Percentiles rank a stretch among this genome's conserved stretches.
phyloP scores from a whole-genome alignment of 768 basidiomycete species.

The Tricholoma matsutake region DNA sequence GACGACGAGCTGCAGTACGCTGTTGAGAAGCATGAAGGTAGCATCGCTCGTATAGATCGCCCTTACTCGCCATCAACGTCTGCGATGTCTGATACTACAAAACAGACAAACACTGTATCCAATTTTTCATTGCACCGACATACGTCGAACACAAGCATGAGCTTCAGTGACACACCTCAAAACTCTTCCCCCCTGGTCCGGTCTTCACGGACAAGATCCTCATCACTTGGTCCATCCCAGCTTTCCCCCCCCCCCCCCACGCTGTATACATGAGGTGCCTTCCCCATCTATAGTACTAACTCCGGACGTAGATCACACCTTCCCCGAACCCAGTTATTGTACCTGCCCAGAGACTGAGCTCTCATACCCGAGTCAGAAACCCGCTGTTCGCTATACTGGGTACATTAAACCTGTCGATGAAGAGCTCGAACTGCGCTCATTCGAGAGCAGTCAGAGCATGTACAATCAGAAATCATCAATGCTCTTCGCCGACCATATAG shows the following conservation, averaged over 20 bases:
- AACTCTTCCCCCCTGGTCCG: slow-evolving; percentile 10
- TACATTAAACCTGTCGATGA: slow-evolving; percentile 55
- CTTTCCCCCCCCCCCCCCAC: slow-evolving; percentile 13
- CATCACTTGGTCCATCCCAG: slow-evolving; percentile 12
- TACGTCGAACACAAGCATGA: slow-evolving; percentile 28
- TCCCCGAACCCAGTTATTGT: slow-evolving; percentile 2
- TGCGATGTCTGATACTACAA: slow-evolving; percentile 31
- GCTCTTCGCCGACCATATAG: neutral
- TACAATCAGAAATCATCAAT: neutral
- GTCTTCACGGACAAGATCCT: slow-evolving; percentile 21
- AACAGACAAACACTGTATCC: slow-evolving; percentile 17
- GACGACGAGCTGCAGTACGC: neutral
- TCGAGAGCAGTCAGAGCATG: slow-evolving; percentile 34
- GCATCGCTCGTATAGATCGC: neutral
- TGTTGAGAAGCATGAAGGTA: neutral
- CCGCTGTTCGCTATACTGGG: slow-evolving; percentile 46
- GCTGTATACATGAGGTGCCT: slow-evolving; percentile 57
- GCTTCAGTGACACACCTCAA: slow-evolving; percentile 7
- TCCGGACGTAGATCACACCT: slow-evolving; percentile 6
- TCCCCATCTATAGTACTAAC: slow-evolving; percentile 32
- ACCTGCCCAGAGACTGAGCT: neutral
- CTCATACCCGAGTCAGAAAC: neutral
- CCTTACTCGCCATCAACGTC: slow-evolving; percentile 30
- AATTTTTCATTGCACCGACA: slow-evolving; percentile 19
- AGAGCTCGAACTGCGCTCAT: slow-evolving; percentile 48